These are phyloP conservation scores for Monsonia emarginata DNA, from an alignment of 441 rosid species.

Conservation along the genomic window DNA sequence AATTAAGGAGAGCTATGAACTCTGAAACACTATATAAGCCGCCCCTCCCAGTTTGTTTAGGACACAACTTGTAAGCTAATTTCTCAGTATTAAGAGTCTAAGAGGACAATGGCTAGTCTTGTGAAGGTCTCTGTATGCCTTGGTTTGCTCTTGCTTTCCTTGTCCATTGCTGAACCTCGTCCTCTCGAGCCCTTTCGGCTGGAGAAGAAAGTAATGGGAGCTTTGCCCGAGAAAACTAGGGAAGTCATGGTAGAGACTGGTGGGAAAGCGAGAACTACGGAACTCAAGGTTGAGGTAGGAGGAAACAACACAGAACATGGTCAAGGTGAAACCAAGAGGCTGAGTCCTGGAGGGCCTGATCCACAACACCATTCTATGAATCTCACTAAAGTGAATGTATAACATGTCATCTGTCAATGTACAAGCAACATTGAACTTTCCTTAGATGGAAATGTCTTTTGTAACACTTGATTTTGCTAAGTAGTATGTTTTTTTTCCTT, in stretches of 20 bases:
- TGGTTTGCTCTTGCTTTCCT: not conserved
- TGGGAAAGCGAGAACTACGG: not conserved
- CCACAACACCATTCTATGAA: not conserved
- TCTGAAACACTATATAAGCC: not conserved
- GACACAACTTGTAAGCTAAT: not conserved
- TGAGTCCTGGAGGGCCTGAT: not conserved
- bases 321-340: not conserved
- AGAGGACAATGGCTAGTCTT: not conserved
- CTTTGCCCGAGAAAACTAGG: not conserved
- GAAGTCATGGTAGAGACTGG: not conserved
- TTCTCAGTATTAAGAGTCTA: not conserved
- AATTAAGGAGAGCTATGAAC: not conserved
- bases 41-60: not conserved
- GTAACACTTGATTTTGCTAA: not conserved
- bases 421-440: not conserved
- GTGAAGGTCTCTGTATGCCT: not conserved
- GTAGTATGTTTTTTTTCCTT: not conserved
- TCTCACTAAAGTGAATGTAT: not conserved
- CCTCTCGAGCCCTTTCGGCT: not conserved
- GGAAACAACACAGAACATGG: not conserved
- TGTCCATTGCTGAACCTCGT: not conserved
- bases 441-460: not conserved
- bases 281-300: not conserved
- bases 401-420: not conserved
- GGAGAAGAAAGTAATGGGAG: not conserved